Percentiles rank a stretch among this genome's conserved stretches.
These are phyloP conservation scores for Leucocoprinus sp. DNA, from an alignment of 768 basidiomycete genomes.

Conservation along the genomic window DNA sequence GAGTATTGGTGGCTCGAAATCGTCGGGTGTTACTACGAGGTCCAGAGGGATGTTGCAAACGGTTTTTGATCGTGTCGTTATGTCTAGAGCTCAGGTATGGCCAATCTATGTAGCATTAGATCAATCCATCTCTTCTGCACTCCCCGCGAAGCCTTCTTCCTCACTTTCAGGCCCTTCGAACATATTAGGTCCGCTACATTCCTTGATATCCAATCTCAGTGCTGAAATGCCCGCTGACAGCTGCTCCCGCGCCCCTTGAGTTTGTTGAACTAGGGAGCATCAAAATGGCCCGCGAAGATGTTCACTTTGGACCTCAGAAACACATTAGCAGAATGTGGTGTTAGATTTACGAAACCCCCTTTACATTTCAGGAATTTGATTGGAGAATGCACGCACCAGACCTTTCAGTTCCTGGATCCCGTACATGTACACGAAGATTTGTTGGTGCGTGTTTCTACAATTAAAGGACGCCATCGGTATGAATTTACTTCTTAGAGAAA, in stretches of 20 bases:
- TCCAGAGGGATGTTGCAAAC: constrained; percentile 18
- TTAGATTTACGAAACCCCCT: constrained; percentile 7
- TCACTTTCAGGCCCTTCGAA: no score
- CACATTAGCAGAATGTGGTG: constrained; percentile 3
- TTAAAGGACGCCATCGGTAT: neutral
- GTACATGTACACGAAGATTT: constrained; percentile 3
- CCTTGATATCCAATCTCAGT: no score
- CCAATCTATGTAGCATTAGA: constrained; percentile 18
- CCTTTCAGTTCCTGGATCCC: constrained; percentile 2
- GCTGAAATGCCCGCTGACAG: neutral
- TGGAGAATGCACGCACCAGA: neutral
- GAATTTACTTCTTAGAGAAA: neutral
- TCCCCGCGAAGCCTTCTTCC: neutral
- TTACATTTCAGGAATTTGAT: constrained; percentile 1
- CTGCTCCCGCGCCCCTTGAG: neutral
- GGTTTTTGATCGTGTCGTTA: constrained; percentile 22
- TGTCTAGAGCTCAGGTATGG: constrained; percentile 22
- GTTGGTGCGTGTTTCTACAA: neutral
- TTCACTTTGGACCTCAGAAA: constrained; percentile 4
- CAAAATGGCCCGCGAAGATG: constrained; percentile 2
- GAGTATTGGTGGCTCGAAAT: constrained; percentile 22
- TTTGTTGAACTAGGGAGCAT: constrained; percentile 2
- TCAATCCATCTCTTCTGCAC: neutral
- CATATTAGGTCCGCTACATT: no score
- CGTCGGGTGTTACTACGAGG: constrained; percentile 22